Percentiles rank a stretch among this genome's conserved stretches.
Evolutionary conservation across 805 yeast species (phyloP).

Genomic region (Ogataea trehalophila): DNA sequence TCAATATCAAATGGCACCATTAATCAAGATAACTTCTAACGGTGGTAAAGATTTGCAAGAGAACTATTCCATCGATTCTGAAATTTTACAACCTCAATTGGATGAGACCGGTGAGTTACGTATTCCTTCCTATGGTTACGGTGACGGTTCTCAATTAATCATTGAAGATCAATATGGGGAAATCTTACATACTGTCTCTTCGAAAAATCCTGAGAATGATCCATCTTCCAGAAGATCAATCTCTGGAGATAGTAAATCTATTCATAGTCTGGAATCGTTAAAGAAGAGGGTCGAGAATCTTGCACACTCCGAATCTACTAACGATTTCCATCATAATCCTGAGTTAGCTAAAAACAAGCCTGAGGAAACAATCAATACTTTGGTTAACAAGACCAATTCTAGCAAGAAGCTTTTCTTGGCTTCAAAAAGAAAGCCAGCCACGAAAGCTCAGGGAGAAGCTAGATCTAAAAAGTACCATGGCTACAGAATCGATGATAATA

Average conservation of each 20-base stretch:
- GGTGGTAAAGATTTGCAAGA: constrained; percentile 9
- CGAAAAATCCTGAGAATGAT: background rate
- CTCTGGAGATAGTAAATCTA: constrained; percentile 2
- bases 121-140: constrained; percentile 43
- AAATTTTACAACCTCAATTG: constrained; percentile 24
- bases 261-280: constrained; percentile 18
- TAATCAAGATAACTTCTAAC: constrained; percentile 7
- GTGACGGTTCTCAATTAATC: constrained; percentile 65
- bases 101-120: constrained; percentile 34
- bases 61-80: constrained; percentile 16
- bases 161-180: constrained; percentile 87
- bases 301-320: constrained; percentile 1
- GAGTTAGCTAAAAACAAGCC: constrained; percentile 2
- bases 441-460: constrained; percentile 1
- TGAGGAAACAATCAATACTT: constrained; percentile 9
- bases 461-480: constrained; percentile 47
- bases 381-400: constrained; percentile 12
- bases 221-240: background rate
- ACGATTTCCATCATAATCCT: constrained; percentile 1
- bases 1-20: constrained; percentile 4
- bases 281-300: constrained; percentile 7
- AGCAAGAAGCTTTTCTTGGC: constrained; percentile 11
- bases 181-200: constrained; percentile 51
- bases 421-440: constrained; percentile 5
- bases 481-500: constrained; percentile 69